Evolutionary conservation across 2,329 filamentous ascomycete genomes (phyloP).

Genomic region (Ophiostoma australiae): DNA sequence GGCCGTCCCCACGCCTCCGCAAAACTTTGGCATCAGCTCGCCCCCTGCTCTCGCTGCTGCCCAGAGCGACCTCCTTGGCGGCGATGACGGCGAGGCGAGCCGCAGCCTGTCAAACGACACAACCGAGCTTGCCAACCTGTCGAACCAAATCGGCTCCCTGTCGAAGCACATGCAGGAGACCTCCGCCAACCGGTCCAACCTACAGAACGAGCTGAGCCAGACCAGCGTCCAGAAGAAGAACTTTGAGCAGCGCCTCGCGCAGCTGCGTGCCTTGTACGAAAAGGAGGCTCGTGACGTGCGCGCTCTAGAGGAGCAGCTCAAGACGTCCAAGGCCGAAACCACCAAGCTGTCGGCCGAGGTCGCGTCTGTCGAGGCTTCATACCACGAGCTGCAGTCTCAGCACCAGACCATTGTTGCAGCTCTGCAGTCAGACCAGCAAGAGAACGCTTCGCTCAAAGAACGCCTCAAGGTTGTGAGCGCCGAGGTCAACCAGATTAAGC

Average conservation of each 20-base stretch:
- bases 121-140: conserved; percentile 88
- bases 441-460: conserved; percentile 81
- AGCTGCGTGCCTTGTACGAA: conserved; percentile 84
- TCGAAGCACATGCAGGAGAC: conserved; percentile 93
- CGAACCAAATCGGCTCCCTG: conserved; percentile 87
- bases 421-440: conserved; percentile 80
- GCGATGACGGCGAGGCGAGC: conserved; percentile 82
- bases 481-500: conserved; percentile 78
- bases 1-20: conserved; percentile 30
- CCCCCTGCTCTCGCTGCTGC: conserved; percentile 1
- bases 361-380: conserved; percentile 72
- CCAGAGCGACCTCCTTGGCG: conserved; percentile 78
- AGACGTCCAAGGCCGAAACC: conserved; percentile 69
- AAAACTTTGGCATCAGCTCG: neutral
- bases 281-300: conserved; percentile 87
- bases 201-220: conserved; percentile 77
- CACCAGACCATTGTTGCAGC: conserved; percentile 70
- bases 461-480: conserved; percentile 77
- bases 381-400: conserved; percentile 76
- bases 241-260: conserved; percentile 81
- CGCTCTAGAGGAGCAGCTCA: conserved; percentile 76
- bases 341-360: conserved; percentile 79
- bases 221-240: conserved; percentile 84
- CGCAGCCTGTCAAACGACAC: conserved; percentile 86
- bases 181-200: conserved; percentile 70